Evolutionary conservation across 306 rosid species (phyloP).

Genomic region (Vachellia collinsii): DNA sequence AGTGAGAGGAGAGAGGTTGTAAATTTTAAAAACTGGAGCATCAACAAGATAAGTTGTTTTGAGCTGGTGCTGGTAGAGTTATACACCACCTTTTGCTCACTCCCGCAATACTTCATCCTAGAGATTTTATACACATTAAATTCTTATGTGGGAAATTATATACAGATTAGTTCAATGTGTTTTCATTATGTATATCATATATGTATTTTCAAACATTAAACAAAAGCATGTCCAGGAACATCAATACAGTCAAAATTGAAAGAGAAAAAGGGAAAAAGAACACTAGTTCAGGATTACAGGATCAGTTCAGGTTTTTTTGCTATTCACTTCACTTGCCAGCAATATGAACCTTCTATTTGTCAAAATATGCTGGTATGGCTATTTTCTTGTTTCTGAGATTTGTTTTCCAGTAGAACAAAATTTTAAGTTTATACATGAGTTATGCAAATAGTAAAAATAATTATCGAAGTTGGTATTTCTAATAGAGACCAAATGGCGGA

Average conservation of each 20-base stretch:
- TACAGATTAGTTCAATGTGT: slow-evolving; percentile 43
- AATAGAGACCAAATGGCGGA: background rate
- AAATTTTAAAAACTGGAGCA: slow-evolving; percentile 20
- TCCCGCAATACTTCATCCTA: slow-evolving; percentile 22
- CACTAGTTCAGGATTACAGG: background rate
- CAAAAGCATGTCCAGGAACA: slow-evolving; percentile 6
- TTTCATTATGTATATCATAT: slow-evolving; percentile 9
- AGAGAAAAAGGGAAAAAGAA: background rate
- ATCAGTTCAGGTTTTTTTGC: background rate
- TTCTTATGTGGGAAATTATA: slow-evolving; percentile 45
- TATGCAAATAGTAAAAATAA: background rate
- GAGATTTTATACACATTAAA: slow-evolving; percentile 35
- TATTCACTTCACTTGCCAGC: background rate
- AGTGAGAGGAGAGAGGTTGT: slow-evolving; percentile 36
- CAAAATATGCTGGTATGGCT: background rate
- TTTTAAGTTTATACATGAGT: background rate
- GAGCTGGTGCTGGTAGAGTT: slow-evolving; percentile 30
- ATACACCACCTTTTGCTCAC: slow-evolving; percentile 12
- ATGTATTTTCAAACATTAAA: slow-evolving; percentile 9
- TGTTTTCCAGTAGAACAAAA: background rate
- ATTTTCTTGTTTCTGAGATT: background rate
- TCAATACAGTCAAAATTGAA: background rate
- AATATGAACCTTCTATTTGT: background rate
- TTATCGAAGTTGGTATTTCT: background rate
- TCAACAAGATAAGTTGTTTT: slow-evolving; percentile 25